These are phyloP conservation scores for Wickerhamiella azymoides DNA, from an alignment of 805 yeast species.

Conservation along the genomic window DNA sequence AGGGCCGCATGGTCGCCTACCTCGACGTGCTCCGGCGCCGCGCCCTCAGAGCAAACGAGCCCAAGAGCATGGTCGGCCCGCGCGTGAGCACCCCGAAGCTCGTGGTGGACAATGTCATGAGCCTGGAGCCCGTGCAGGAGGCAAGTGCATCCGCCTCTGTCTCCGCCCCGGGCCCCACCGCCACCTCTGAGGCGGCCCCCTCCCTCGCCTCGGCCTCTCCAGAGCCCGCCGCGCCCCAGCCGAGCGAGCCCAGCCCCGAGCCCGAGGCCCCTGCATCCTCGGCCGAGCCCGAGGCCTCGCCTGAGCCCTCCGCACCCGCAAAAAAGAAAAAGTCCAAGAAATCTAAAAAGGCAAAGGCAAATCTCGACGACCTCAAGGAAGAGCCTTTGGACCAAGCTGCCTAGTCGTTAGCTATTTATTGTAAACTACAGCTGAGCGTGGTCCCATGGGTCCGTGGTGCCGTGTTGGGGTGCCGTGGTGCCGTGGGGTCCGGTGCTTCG, in stretches of 20 bases:
- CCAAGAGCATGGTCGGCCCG: not conserved
- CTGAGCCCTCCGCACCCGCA: not conserved
- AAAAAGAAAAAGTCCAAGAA: not conserved
- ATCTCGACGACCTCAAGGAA: not conserved
- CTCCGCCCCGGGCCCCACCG: not conserved
- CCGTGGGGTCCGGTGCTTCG: no score
- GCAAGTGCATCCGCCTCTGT: not conserved
- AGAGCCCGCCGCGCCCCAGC: not conserved
- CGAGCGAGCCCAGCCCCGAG: not conserved
- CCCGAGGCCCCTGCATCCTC: not conserved
- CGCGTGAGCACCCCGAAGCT: not conserved
- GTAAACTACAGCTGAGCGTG: no score
- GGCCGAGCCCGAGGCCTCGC: not conserved
- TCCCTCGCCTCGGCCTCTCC: no score
- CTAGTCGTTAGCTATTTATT: not conserved
- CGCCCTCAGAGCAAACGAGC: not conserved
- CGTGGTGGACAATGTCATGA: not conserved
- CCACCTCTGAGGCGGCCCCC: no score
- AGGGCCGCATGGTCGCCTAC: conserved; percentile 58
- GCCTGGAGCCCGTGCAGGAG: not conserved
- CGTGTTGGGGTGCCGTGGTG: no score
- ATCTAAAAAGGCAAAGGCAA: not conserved
- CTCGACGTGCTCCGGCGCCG: conserved; percentile 39
- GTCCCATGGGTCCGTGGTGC: no score
- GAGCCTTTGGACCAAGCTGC: not conserved